Evolutionary conservation across 139 green algal genomes (phyloP).

Genomic region (Micractinium sp.): DNA sequence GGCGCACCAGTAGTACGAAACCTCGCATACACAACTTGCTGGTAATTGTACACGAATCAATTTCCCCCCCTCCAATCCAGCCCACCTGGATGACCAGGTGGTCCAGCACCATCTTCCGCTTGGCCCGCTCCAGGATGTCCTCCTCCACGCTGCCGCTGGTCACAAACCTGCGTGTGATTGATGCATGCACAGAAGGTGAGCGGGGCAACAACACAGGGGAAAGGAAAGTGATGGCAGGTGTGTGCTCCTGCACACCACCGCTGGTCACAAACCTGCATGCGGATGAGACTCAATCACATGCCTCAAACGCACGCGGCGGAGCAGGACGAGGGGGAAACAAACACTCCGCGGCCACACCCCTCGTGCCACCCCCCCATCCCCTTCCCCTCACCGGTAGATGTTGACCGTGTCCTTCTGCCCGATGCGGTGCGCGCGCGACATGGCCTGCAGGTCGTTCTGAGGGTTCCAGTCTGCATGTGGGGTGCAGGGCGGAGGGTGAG

Average conservation of each 20-base stretch:
- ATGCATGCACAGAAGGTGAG: neutral
- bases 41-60: too few species aligned
- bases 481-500: neutral
- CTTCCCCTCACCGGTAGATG: conserved; percentile 84
- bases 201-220: neutral
- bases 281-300: too few species aligned
- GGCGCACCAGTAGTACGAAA: conserved; percentile 69
- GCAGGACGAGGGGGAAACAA: too few species aligned
- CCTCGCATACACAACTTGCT: too few species aligned
- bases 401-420: conserved; percentile 80
- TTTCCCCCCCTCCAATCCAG: too few species aligned
- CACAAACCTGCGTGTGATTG: conserved; percentile 72
- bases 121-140: conserved; percentile 93
- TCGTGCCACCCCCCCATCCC: neutral
- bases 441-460: conserved; percentile 91
- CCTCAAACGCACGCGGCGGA: too few species aligned
- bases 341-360: neutral
- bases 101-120: conserved; percentile 98
- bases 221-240: conserved; percentile 61
- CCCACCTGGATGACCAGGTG: conserved; percentile 91
- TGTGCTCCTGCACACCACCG: conserved; percentile 89
- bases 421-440: conserved; percentile 94
- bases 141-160: conserved; percentile 91
- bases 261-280: conserved; percentile 82
- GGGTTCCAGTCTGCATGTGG: conserved; percentile 52